Base-by-base conservation (phyloP, 805 yeast species). In the Wickerhamiella azyma region DNA sequence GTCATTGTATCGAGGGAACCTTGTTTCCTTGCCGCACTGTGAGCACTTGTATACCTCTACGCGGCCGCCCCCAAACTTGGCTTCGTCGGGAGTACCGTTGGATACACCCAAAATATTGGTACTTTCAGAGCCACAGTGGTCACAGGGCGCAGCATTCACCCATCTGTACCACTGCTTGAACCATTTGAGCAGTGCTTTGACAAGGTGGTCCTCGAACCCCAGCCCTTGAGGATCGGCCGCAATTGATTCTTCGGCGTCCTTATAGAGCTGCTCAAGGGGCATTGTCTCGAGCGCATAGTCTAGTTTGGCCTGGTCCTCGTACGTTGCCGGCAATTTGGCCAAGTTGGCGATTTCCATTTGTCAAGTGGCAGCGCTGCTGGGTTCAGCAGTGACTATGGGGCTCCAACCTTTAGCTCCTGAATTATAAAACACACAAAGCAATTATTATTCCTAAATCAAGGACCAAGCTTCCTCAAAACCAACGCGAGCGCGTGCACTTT, bases 131-230 rank as follows among this genome's bases (percentile, higher is more conserved):
- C 66, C 69, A 59, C 94, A 82, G 0, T 43, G 43, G 0, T 65
- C 57, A 53, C 95, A 84, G 9, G 66, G 59, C 0, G 92, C 85
- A 32, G 70, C 70, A 55, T 81, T 81, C 8, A 84, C 78, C 97
- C 97, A 89, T 24, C 63, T 66, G 65, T 89, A 89, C 65, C 84
- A 86, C 35, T 77, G 67, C 54, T 85, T 85, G 66, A 80, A 89
- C 79, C 85, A 81, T 40, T 49, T 62, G 11, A 81, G 62, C 28
- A 79, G 57, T 50, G 74, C 81, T 50, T 66, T 67, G 1, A 81
- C 80, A 2, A 81, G 51, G 26, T 70, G 64, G 56, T 81, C 89
- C 33, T 74, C 70, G 47, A 74, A 69, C 14, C 74, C 70, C 19
- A 49, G 49, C 0, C 50, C 49, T 7, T 52, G 55, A 9, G 46